A percentile compares a stretch with the other conserved stretches of the same genome.
Evolutionary conservation across 768 basidiomycete genomes (phyloP).

Genomic region (Boletus tomentosulus): DNA sequence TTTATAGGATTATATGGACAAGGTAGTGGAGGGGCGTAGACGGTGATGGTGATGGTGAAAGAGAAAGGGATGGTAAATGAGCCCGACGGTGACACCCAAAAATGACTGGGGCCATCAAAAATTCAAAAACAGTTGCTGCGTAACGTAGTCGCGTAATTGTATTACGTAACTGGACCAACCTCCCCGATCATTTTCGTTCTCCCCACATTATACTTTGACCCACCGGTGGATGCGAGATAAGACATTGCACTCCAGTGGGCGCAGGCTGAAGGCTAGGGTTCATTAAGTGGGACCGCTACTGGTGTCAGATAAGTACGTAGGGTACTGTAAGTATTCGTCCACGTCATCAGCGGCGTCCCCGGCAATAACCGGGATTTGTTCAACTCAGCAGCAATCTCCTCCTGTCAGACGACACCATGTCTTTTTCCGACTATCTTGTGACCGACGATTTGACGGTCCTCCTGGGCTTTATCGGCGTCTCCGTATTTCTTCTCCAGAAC

Average conservation of each 20-base stretch:
- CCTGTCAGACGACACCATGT: constrained; percentile 28
- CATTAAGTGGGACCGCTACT: too few relatives aligned
- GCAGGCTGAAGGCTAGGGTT: too few relatives aligned
- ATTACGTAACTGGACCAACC: constrained; percentile 21
- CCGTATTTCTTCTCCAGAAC: constrained; percentile 72
- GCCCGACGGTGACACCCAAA: constrained; percentile 22
- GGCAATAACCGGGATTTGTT: constrained; percentile 4
- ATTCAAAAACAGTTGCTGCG: constrained; percentile 32
- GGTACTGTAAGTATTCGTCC: too few relatives aligned
- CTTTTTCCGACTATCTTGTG: constrained; percentile 54
- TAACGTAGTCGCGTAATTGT: constrained; percentile 28
- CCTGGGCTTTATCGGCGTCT: constrained; percentile 69
- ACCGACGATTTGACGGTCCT: constrained; percentile 80
- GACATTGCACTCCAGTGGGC: too few relatives aligned
- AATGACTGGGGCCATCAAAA: constrained; percentile 27
- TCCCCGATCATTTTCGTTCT: constrained; percentile 11
- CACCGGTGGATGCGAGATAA: too few relatives aligned
- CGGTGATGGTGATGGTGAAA: constrained; percentile 26
- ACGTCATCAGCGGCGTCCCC: background rate
- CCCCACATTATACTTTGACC: background rate
- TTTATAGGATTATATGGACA: background rate
- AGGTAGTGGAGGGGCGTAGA: background rate
- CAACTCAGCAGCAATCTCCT: background rate
- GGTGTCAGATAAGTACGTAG: too few relatives aligned
- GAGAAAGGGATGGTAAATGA: constrained; percentile 26